Evolutionary conservation across 1,284 basidiomycete genomes (phyloP), one percentile per base, ranked within the genome.

Genomic region (Ganoderma lucidum): DNA sequence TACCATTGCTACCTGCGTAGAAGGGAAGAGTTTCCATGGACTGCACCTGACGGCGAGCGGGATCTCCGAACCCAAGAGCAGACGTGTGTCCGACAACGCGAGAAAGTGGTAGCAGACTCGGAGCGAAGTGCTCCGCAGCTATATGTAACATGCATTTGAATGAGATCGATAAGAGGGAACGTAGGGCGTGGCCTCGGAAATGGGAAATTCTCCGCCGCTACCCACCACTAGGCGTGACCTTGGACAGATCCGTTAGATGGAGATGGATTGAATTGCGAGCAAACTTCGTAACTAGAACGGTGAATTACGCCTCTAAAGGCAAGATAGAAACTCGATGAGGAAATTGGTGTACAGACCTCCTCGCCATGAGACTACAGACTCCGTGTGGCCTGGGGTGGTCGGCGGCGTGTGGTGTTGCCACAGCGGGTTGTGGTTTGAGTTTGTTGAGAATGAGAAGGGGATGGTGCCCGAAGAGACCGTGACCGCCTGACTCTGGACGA

Each of bases 251-350:
- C 30, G 19, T 35, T 6, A 56, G 53, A 56, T 71, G 55, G 48
- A 66, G 53, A 56, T 71, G 55, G 48, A 66, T 28, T 70, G 44
- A 63, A 72, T 72, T 61, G 62, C 58, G 6, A 12, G 17, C n/a
- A 3, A 32, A 23, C 65, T 39, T 41, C 61, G 68, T 61, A 67
- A 60, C 66, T 15, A n/a, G 64, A 59, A 59, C 15, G 17, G 39
- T 55, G 39, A 48, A 48, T 45, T 68, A 65, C 60, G 39, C 66
- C 68, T 12, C 15, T 60, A 72, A 68, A 63, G 71, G 68, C 58
- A 69, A 72, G 55, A 48, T 70, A 70, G 68, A 70, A 72, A 51
- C 68, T 70, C 42, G 45, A 70, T 66, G 66, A 30, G 65, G 71
- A 64, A 69, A 63, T 63, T 53, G 28, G 37, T 42, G 48, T 59